A percentile compares a stretch with the other conserved stretches of the same genome.
These are phyloP conservation scores for Avena eriantha DNA, from an alignment of 176 grass and related monocot genomes.

Conservation along the genomic window DNA sequence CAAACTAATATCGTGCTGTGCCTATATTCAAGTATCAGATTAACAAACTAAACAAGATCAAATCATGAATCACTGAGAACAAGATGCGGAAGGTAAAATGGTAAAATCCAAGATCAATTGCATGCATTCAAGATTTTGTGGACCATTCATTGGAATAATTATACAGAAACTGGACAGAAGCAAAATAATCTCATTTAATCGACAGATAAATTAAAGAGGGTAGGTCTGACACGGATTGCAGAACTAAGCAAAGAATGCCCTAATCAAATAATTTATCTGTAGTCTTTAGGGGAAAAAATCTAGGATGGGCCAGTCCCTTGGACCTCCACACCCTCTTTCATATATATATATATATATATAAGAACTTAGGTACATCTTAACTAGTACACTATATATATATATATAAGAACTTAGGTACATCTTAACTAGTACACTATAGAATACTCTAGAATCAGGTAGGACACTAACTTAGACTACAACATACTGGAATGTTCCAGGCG, in stretches of 20 bases:
- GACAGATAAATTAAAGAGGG: slow-evolving; percentile 5
- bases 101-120: slow-evolving; percentile 17
- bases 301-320: too few species aligned
- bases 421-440: too few species aligned
- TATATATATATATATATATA: too few species aligned
- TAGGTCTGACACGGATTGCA: not conserved
- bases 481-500: too few species aligned
- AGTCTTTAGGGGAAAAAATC: too few species aligned
- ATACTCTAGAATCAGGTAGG: too few species aligned
- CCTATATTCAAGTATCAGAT: slow-evolving; percentile 44
- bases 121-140: not conserved
- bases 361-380: too few species aligned
- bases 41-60: slow-evolving; percentile 27
- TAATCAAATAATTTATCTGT: not conserved
- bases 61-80: slow-evolving; percentile 5
- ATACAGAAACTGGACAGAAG: not conserved
- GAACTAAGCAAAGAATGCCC: not conserved
- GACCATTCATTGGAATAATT: too few species aligned
- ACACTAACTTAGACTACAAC: too few species aligned
- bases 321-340: too few species aligned
- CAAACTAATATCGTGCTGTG: slow-evolving; percentile 29
- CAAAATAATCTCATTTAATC: not conserved
- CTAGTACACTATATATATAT: too few species aligned
- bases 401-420: too few species aligned
- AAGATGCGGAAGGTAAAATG: not conserved